Conservation (phyloP, 1,284 basidiomycete genomes). For the Sutorius eximius region DNA sequence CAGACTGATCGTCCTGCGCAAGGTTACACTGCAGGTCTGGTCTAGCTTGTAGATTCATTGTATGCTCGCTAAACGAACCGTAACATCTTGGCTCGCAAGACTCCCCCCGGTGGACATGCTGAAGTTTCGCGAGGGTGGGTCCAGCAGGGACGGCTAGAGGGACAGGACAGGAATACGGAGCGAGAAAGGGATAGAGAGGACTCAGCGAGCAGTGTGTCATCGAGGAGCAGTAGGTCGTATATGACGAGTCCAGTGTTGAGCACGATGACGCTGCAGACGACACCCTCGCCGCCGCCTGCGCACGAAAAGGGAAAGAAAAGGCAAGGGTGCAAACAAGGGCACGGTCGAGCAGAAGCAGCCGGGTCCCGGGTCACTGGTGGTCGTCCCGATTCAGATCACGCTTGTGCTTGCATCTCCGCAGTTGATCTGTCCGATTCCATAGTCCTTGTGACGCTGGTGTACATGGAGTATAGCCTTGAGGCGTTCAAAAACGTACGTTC, state of each 20-base stretch:
- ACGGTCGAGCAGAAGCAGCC: constrained; percentile 11
- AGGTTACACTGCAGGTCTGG: no score
- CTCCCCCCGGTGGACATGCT: no score
- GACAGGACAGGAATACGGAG: no score
- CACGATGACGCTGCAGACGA: constrained; percentile 69
- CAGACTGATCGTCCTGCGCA: no score
- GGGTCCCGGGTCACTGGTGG: constrained; percentile 24
- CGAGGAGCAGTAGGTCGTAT: constrained; percentile 52
- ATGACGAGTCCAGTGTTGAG: constrained; percentile 75
- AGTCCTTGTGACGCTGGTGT: constrained; percentile 60
- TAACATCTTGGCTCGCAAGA: no score
- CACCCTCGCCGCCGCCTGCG: constrained; percentile 66
- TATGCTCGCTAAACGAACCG: no score
- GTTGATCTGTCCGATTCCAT: constrained; percentile 63
- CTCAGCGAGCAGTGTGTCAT: no score
- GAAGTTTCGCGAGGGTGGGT: no score
- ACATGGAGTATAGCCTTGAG: constrained; percentile 62
- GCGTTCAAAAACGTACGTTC: constrained; percentile 54
- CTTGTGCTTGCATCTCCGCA: constrained; percentile 58
- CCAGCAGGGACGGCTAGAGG: no score
- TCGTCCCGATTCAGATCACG: constrained; percentile 49
- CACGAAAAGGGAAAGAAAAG: constrained; percentile 32
- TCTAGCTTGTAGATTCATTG: no score
- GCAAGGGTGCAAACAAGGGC: constrained; percentile 21
- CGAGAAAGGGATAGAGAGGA: no score